Base-by-base conservation (phyloP, 1,139 yeast genomes). In the Yamadazyma oceani region DNA sequence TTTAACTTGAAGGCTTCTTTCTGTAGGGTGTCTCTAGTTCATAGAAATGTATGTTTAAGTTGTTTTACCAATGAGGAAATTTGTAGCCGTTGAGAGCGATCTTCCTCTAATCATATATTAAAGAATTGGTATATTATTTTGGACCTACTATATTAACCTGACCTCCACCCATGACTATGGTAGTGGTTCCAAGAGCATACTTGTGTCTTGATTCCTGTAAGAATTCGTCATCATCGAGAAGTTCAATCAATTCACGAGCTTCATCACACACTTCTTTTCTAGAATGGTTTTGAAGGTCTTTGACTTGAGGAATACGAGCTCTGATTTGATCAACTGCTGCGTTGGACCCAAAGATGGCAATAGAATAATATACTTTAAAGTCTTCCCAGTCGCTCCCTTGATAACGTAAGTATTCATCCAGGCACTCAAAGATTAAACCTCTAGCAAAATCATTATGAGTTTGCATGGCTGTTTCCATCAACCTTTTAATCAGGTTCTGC, bases 391-490 rank as follows among this genome's bases (percentile, higher is more conserved):
- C 30, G 14, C n/a, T 32, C 3, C 35, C 35, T 14, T 25, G 16
- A 16, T 32, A 32, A 10, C 5, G 5, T 17, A 32, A 32, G 12
- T 32, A 32, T n/a, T 32, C 35, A 16, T 32, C 35, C 12, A 32
- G 16, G 9, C 24, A n/a, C 17, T 32, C 15, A n/a, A 32, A 16
- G 10, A 32, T 32, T 19, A 25, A 16, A 5, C 21, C 29, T 10
- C 35, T 16, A 24, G 29, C 35, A 15, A 5, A 24, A 25, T 32
- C 35, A 14, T 32, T 32, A 8, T 32, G 35, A n/a, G 35, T 16
- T 24, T 32, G 35, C 29, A 32, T 25, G n/a, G 24, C 21, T 5
- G 27, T 14, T 22, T 16, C 24, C 3, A 6, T 11, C 19, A 32
- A 14, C n/a, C 16, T 32, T 19, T 11, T n/a, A 7, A 17, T 32